These are phyloP conservation scores for Trichoderma harzianum DNA, from an alignment of 2,329 filamentous ascomycete species.

Conservation along the genomic window DNA sequence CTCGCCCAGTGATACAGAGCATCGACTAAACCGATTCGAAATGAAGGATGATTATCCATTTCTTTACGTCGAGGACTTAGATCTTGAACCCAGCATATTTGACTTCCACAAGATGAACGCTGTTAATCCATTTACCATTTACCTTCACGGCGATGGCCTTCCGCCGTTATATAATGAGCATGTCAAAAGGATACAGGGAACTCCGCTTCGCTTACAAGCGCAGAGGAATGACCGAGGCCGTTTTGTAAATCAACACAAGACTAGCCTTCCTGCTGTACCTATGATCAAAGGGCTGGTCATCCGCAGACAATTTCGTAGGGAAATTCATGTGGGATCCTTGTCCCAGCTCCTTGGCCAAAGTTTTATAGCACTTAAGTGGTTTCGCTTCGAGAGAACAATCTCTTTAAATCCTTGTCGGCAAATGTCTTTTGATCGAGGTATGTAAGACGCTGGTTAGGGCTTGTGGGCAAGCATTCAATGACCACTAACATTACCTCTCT, in stretches of 20 bases:
- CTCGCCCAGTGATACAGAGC: constrained; percentile 10
- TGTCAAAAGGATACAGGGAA: background rate
- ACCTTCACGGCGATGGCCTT: background rate
- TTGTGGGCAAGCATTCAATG: background rate
- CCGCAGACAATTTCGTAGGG: constrained; percentile 8
- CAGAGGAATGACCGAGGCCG: background rate
- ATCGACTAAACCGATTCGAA: constrained; percentile 2
- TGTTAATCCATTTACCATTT: background rate
- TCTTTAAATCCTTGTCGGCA: background rate
- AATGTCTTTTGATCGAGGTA: background rate
- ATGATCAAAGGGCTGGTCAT: constrained; percentile 2
- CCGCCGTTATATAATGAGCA: background rate
- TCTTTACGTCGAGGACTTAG: constrained; percentile 7
- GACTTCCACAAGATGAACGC: background rate
- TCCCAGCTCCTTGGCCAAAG: background rate
- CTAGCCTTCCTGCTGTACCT: background rate
- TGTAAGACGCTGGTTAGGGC: background rate
- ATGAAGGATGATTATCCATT: constrained; percentile 5
- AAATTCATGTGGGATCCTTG: background rate
- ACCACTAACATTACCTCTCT: background rate
- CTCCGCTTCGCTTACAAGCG: background rate
- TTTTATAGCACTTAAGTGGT: constrained; percentile 8
- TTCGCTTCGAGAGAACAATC: constrained; percentile 5
- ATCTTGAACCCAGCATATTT: background rate
- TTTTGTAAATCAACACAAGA: background rate